Evolutionary conservation across 2,329 filamentous ascomycete genomes (phyloP).

Genomic region (Diaporthe caulivora): DNA sequence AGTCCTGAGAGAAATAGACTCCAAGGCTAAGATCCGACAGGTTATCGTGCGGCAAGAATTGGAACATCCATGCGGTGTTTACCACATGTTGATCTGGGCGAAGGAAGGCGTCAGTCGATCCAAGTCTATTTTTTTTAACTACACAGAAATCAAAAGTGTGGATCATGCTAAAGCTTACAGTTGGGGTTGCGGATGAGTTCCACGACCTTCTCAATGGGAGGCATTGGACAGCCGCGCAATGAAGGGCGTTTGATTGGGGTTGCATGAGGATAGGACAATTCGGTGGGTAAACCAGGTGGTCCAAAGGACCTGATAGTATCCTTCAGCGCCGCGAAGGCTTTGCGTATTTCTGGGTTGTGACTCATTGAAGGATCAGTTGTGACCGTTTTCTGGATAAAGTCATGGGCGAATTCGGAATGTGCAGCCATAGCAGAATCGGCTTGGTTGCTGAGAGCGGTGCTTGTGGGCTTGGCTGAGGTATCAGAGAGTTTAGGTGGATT

Average conservation of each 20-base stretch:
- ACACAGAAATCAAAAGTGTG: too few relatives aligned
- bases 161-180: not conserved
- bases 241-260: not conserved
- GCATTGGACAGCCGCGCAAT: not conserved
- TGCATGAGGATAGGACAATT: not conserved
- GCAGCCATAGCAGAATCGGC: not conserved
- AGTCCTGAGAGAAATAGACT: not conserved
- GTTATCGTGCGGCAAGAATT: not conserved
- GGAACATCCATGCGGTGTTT: not conserved
- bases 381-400: not conserved
- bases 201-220: slow-evolving; percentile 4
- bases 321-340: not conserved
- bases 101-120: not conserved
- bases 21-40: not conserved
- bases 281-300: not conserved
- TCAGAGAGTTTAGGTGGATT: not conserved
- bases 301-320: not conserved
- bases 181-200: slow-evolving; percentile 12
- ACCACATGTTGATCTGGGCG: not conserved
- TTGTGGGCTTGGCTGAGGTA: not conserved
- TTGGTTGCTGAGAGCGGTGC: not conserved
- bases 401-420: not conserved
- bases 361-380: not conserved
- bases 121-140: not conserved
- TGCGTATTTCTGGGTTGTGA: slow-evolving; percentile 4